phyloP scores from a whole-genome alignment of 2,329 filamentous ascomycete genomes.

The Alternaria rosae region DNA sequence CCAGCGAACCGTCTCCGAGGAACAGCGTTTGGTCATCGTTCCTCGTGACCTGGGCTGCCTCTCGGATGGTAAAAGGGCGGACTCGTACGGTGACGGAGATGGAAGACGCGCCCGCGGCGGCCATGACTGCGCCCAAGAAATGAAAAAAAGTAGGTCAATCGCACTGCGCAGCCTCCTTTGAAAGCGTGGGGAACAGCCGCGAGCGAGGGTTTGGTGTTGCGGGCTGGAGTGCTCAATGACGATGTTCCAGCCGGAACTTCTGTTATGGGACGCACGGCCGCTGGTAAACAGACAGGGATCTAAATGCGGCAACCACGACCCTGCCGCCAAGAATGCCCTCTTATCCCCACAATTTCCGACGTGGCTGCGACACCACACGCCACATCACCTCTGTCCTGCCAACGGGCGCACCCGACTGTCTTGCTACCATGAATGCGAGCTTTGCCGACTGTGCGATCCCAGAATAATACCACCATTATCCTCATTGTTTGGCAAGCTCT shows the following conservation, averaged over 20 bases:
- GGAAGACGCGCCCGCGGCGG: slow-evolving; percentile 56
- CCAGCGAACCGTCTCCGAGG: slow-evolving; percentile 94
- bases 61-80: slow-evolving; percentile 78
- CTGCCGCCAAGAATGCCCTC: slow-evolving; percentile 17
- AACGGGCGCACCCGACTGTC: not conserved
- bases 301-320: slow-evolving; percentile 30
- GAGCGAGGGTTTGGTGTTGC: slow-evolving; percentile 24
- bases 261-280: slow-evolving; percentile 31
- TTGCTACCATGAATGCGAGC: not conserved
- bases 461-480: not conserved
- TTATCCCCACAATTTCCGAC: slow-evolving; percentile 11
- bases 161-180: slow-evolving; percentile 21
- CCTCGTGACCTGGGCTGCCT: slow-evolving; percentile 87
- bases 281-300: slow-evolving; percentile 40
- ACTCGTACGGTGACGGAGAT: slow-evolving; percentile 66
- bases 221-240: slow-evolving; percentile 32
- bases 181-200: slow-evolving; percentile 12
- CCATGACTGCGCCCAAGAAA: slow-evolving; percentile 38
- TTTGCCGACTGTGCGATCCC: not conserved
- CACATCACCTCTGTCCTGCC: slow-evolving; percentile 2
- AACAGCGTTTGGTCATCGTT: slow-evolving; percentile 88
- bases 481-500: not conserved
- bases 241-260: slow-evolving; percentile 24
- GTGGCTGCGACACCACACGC: slow-evolving; percentile 6
- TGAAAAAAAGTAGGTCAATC: slow-evolving; percentile 11